A percentile compares a stretch with the other conserved stretches of the same genome.
phyloP scores from a whole-genome alignment of 2,329 filamentous ascomycete genomes.

The Phialemoniopsis sp. region DNA sequence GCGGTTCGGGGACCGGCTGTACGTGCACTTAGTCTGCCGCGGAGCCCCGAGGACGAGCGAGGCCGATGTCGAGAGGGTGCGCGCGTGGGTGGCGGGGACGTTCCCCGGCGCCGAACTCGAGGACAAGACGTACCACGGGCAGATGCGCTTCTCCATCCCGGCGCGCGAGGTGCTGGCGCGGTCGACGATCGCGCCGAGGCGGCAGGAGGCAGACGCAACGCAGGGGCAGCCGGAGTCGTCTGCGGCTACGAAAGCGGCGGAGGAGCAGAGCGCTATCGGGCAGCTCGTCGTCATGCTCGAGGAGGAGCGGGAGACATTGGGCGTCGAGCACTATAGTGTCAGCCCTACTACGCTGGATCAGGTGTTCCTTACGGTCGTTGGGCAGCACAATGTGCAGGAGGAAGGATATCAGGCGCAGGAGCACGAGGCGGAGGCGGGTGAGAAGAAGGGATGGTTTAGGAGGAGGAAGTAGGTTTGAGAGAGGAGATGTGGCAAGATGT shows the following conservation, averaged over 20 bases:
- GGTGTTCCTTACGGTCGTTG: constrained; percentile 84
- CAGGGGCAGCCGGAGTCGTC: too few species aligned
- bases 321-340: constrained; percentile 82
- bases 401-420: constrained; percentile 52
- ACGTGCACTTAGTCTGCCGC: constrained; percentile 76
- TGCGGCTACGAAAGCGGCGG: background rate
- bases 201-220: too few species aligned
- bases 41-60: constrained; percentile 69
- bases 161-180: constrained; percentile 29
- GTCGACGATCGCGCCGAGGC: constrained; percentile 10
- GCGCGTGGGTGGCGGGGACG: constrained; percentile 57
- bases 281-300: constrained; percentile 71
- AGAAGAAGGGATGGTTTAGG: constrained; percentile 5
- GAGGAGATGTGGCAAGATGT: too few species aligned
- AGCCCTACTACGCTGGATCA: constrained; percentile 85
- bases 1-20: constrained; percentile 72
- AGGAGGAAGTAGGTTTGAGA: background rate
- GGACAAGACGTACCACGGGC: constrained; percentile 75
- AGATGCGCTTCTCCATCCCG: constrained; percentile 79
- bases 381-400: constrained; percentile 72
- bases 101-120: constrained; percentile 68
- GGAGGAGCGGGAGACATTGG: constrained; percentile 61
- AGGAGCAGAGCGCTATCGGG: constrained; percentile 52
- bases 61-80: constrained; percentile 63
- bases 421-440: constrained; percentile 15